phyloP scores from a whole-genome alignment of 805 yeast genomes.

The Candida cerambycidarum region DNA sequence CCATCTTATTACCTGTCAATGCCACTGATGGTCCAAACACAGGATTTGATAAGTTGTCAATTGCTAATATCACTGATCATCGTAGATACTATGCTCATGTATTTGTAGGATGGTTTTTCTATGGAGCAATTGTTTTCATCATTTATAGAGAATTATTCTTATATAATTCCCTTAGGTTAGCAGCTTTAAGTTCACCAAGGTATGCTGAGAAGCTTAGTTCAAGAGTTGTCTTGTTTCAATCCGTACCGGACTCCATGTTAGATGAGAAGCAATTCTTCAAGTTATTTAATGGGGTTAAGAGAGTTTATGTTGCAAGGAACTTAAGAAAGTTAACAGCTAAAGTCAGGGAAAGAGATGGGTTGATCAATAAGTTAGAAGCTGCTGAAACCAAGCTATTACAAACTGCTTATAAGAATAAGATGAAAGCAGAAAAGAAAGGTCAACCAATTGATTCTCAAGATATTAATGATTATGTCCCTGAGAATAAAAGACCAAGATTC shows the following conservation, averaged over 20 bases:
- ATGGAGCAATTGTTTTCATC: constrained; percentile 65
- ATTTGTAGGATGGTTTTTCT: constrained; percentile 75
- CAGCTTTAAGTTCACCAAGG: constrained; percentile 76
- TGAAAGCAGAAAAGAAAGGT: constrained; percentile 69
- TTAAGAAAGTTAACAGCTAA: constrained; percentile 51
- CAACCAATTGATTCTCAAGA: constrained; percentile 44
- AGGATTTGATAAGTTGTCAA: constrained; percentile 77
- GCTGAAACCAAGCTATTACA: constrained; percentile 60
- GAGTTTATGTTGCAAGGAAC: constrained; percentile 78
- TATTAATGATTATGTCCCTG: constrained; percentile 58
- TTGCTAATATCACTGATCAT: constrained; percentile 63
- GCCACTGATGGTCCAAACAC: constrained; percentile 62
- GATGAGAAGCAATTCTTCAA: constrained; percentile 72
- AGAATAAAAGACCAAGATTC: constrained; percentile 65
- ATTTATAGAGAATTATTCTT: constrained; percentile 81
- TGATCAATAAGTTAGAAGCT: constrained; percentile 64
- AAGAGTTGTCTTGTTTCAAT: constrained; percentile 80
- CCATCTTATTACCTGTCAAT: constrained; percentile 80
- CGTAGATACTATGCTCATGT: constrained; percentile 85
- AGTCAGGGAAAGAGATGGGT: constrained; percentile 56
- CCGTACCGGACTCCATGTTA: constrained; percentile 73
- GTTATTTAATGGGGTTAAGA: constrained; percentile 78
- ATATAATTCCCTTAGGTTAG: constrained; percentile 73
- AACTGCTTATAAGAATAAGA: constrained; percentile 61
- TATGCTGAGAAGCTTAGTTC: constrained; percentile 74